Conservation (phyloP, 2,329 filamentous ascomycete species). For the Fusarium sp. region DNA sequence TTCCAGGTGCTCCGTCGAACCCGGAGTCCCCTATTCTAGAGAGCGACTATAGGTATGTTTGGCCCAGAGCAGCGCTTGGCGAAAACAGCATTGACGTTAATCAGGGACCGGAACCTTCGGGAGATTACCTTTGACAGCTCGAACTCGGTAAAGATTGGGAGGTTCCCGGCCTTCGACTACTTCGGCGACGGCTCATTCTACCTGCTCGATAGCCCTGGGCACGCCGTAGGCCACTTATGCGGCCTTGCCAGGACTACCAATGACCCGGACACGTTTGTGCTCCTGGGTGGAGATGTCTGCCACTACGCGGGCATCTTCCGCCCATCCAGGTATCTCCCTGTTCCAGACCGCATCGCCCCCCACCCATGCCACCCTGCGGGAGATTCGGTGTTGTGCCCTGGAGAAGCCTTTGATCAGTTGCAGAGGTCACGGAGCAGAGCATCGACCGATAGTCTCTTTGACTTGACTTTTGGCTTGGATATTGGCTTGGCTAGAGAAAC, state of each 20-base stretch:
- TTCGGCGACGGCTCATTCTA: slow-evolving; percentile 62
- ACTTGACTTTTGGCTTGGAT: slow-evolving; percentile 42
- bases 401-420: slow-evolving; percentile 31
- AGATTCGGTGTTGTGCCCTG: slow-evolving; percentile 26
- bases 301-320: slow-evolving; percentile 58
- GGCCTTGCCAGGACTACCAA: slow-evolving; percentile 57
- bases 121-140: slow-evolving; percentile 48
- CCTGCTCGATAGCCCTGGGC: slow-evolving; percentile 59
- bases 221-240: slow-evolving; percentile 59
- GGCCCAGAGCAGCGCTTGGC: no score
- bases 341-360: slow-evolving; percentile 50
- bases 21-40: slow-evolving; percentile 53
- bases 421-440: slow-evolving; percentile 39
- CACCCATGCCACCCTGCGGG: slow-evolving; percentile 37
- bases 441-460: slow-evolving; percentile 34
- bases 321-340: slow-evolving; percentile 53
- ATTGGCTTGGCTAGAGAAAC: slow-evolving; percentile 33
- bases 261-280: slow-evolving; percentile 55
- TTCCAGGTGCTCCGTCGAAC: slow-evolving; percentile 64
- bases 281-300: slow-evolving; percentile 61
- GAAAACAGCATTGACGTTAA: neutral
- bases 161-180: slow-evolving; percentile 58
- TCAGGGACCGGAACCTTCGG: slow-evolving; percentile 45
- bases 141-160: slow-evolving; percentile 52
- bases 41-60: slow-evolving; percentile 52